Evolutionary conservation across 2,329 filamentous ascomycete species (phyloP).

Genomic region (Huntiella decipiens): DNA sequence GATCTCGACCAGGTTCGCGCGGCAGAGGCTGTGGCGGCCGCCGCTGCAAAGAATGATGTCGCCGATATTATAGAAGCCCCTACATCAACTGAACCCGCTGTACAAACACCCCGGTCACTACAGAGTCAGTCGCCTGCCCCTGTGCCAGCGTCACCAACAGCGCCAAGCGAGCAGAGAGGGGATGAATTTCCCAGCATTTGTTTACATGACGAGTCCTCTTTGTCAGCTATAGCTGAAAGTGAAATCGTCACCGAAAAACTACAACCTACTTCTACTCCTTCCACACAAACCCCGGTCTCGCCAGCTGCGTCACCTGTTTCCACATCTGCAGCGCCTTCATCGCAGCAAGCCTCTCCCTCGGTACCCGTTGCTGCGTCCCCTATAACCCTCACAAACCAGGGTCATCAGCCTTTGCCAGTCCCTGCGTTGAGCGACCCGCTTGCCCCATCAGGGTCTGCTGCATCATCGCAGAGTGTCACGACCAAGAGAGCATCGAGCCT

Average conservation of each 20-base stretch:
- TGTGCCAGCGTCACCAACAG: not conserved
- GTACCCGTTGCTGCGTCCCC: conserved; percentile 4
- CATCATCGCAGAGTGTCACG: not conserved
- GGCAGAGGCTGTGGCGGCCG: not conserved
- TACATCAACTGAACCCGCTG: not conserved
- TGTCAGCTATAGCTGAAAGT: too few relatives aligned
- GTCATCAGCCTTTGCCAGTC: not conserved
- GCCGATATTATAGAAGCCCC: not conserved
- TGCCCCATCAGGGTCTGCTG: not conserved
- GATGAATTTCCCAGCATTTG: conserved; percentile 24
- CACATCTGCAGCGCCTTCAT: conserved; percentile 1
- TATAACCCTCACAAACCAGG: conserved; percentile 7
- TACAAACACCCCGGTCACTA: not conserved
- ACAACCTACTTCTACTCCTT: too few relatives aligned
- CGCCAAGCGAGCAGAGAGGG: not conserved
- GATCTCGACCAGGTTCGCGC: conserved; percentile 2
- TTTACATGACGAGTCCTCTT: conserved; percentile 19
- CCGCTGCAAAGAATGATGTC: not conserved
- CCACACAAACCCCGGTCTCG: conserved; percentile 1
- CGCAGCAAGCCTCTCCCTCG: too few relatives aligned
- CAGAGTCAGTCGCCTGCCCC: not conserved
- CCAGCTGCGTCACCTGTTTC: conserved; percentile 7
- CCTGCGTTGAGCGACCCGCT: not conserved
- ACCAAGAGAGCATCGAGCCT: not conserved
- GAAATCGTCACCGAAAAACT: too few relatives aligned